These are phyloP conservation scores for Pilaira anomala DNA, from an alignment of 192 early-diverging fungal species.

Conservation along the genomic window DNA sequence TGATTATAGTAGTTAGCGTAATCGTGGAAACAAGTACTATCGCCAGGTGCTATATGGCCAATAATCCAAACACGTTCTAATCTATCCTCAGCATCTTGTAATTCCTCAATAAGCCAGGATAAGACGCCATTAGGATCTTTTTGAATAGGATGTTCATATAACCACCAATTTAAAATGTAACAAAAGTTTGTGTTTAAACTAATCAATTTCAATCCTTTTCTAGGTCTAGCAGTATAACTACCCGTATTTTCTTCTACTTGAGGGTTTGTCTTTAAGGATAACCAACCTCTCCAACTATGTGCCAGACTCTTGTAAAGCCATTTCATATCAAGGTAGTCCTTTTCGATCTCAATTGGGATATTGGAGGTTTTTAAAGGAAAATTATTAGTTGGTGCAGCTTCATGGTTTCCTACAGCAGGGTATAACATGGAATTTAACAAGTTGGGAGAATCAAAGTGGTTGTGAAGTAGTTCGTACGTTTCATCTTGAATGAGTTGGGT, in stretches of 20 bases:
- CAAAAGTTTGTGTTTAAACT: conserved; percentile 60
- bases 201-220: conserved; percentile 45
- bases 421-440: conserved; percentile 39
- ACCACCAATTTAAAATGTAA: conserved; percentile 55
- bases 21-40: conserved; percentile 47
- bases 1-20: conserved; percentile 54
- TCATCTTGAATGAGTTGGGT: conserved; percentile 39
- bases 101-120: conserved; percentile 45
- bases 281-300: conserved; percentile 51
- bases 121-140: conserved; percentile 53
- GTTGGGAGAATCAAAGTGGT: conserved; percentile 26
- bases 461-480: conserved; percentile 34
- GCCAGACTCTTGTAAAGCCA: conserved; percentile 51
- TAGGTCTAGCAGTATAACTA: conserved; percentile 46
- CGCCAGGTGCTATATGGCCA: conserved; percentile 50
- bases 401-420: conserved; percentile 56
- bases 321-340: conserved; percentile 24
- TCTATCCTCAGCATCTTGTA: conserved; percentile 51
- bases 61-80: conserved; percentile 57
- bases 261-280: conserved; percentile 14
- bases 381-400: conserved; percentile 47
- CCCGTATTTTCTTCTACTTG: conserved; percentile 45
- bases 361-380: conserved; percentile 24
- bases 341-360: conserved; percentile 17
- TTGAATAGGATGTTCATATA: conserved; percentile 39